These are phyloP conservation scores for Thozetella sp. DNA, from an alignment of 495 filamentous ascomycete species.

Conservation along the genomic window DNA sequence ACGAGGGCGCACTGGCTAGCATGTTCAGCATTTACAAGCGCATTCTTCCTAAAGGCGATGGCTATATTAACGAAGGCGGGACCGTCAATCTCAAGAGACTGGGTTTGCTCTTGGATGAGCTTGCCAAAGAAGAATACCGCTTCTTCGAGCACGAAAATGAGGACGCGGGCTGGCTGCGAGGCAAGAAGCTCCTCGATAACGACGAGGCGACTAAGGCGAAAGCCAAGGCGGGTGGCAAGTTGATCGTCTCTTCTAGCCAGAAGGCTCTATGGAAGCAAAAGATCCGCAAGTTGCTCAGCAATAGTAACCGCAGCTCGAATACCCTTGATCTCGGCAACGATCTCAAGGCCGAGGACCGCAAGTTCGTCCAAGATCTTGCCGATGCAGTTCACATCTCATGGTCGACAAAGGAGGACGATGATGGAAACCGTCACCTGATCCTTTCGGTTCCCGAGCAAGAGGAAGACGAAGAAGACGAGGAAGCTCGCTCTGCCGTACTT, in stretches of 20 bases:
- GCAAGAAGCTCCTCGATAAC: slow-evolving; percentile 65
- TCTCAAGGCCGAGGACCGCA: slow-evolving; percentile 83
- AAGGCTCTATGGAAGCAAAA: slow-evolving; percentile 74
- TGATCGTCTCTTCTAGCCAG: slow-evolving; percentile 80
- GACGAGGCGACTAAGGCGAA: slow-evolving; percentile 50
- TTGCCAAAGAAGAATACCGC: slow-evolving; percentile 79
- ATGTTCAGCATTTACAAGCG: slow-evolving; percentile 98
- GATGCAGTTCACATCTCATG: slow-evolving; percentile 80
- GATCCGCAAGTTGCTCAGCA: slow-evolving; percentile 79
- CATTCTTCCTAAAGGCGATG: slow-evolving; percentile 82
- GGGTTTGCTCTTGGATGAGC: slow-evolving; percentile 75
- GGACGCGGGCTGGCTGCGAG: slow-evolving; percentile 89
- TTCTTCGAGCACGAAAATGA: slow-evolving; percentile 89
- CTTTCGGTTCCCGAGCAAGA: slow-evolving; percentile 59
- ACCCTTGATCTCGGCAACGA: slow-evolving; percentile 72
- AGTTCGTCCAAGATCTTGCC: slow-evolving; percentile 88
- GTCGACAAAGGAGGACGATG: slow-evolving; percentile 75
- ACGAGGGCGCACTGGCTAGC: slow-evolving; percentile 91
- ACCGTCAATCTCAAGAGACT: slow-evolving; percentile 85
- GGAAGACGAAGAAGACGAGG: slow-evolving; percentile 73
- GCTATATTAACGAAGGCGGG: slow-evolving; percentile 96
- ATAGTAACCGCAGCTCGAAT: slow-evolving; percentile 53
- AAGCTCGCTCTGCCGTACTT: slow-evolving; percentile 77
- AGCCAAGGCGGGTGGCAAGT: slow-evolving; percentile 59
- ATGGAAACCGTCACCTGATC: slow-evolving; percentile 78